Base-by-base conservation (phyloP, 106 monocot species). In the Xerophyta viscosa region DNA sequence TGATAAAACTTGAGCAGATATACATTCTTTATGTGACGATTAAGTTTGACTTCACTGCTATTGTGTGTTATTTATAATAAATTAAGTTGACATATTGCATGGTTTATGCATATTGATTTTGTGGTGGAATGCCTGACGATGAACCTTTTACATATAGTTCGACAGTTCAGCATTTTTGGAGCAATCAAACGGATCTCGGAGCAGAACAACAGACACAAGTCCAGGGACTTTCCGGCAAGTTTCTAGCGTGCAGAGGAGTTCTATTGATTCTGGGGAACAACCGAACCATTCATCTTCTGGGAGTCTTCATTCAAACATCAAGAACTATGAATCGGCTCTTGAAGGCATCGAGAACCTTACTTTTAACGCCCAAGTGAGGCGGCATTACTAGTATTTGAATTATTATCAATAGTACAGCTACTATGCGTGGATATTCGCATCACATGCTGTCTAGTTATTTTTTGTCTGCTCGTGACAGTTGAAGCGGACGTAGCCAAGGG, bases 281-380 rank as follows among this genome's bases (percentile, higher is more conserved):
- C 66, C 53, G 27, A 76, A 51, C 21, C 52, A 27, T 0, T 60
- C 80, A 31, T 66, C 74, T 14, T 78, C 75, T 39, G 66, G 65
- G 7, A 69, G 72, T 27, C 67, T 60, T 27, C 65, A 36, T 23
- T 57, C 77, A 3, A 70, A 52, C 22, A 31, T 53, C 3, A 68
- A 46, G 75, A 69, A 68, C 53, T 76, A 69, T 9, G 85, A 80
- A 36, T 69, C 85, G 25, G 54, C 80, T 13, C 71, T 79, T 31
- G 69, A 69, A 66, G 84, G 79, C 57, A 76, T 86, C 8, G 72
- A 76, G 37, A 48, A 68, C 30, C 80, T 86, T 29, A 69, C 62
- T 60, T 69, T 86, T 24, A 71, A 66, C 61, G 57, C 33, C 19
- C 48, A 67, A 5, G 69, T 71, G 23, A 66, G 59, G 48, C 24